Evolutionary conservation across 768 basidiomycete species (phyloP).

Genomic region (Royoungia palumana): DNA sequence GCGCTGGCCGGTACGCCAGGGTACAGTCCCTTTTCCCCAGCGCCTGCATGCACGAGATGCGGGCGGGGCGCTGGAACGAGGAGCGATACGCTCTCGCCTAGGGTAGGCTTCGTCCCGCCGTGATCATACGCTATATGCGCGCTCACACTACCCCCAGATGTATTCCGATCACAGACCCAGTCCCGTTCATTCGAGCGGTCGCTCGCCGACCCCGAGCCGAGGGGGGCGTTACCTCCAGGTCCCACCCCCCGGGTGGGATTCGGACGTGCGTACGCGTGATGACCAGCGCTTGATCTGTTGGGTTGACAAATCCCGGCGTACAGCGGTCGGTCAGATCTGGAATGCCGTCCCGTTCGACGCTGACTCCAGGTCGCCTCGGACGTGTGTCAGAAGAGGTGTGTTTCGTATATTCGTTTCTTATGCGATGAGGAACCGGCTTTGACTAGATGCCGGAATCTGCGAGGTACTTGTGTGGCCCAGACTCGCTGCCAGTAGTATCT

Average conservation of each 20-base stretch:
- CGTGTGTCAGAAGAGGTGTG: conserved; percentile 21
- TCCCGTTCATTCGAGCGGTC: neutral
- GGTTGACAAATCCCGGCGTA: neutral
- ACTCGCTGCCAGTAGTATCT: neutral
- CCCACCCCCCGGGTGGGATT: conserved; percentile 15
- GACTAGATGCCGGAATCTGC: conserved; percentile 4
- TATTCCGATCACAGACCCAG: neutral
- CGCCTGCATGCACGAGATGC: neutral
- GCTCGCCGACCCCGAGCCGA: neutral
- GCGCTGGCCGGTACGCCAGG: conserved; percentile 20
- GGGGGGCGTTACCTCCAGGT: conserved; percentile 15
- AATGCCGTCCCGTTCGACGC: conserved; percentile 9
- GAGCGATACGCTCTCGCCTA: neutral
- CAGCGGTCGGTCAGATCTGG: conserved; percentile 4
- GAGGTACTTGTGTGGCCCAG: neutral
- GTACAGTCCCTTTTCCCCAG: conserved; percentile 9
- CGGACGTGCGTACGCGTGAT: conserved; percentile 1
- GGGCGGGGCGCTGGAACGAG: neutral
- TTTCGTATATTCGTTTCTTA: neutral
- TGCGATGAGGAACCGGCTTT: neutral
- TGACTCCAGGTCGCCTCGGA: conserved; percentile 13
- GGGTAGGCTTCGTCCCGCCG: neutral
- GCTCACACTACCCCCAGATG: neutral
- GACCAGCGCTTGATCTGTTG: too few species aligned
- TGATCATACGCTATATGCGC: neutral